Percentiles rank a stretch among this genome's conserved stretches.
Conservation (phyloP, 495 filamentous ascomycete genomes). For the Hypomontagnella submonticulosa region DNA sequence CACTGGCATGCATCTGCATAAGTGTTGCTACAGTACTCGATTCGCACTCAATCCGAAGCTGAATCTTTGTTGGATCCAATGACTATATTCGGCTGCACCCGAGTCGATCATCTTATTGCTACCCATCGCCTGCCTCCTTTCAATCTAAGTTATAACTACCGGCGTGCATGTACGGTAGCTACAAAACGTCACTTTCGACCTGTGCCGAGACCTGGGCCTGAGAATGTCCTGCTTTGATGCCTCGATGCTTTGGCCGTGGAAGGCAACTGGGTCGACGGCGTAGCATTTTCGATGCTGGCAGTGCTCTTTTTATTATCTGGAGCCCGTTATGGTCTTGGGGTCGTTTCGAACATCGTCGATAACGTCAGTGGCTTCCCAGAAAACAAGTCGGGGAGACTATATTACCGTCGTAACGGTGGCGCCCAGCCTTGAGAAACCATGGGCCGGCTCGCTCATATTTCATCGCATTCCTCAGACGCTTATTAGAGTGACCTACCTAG, state of each 20-base stretch:
- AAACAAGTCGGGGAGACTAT: slow-evolving; percentile 21
- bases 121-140: slow-evolving; percentile 32
- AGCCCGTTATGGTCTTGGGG: slow-evolving; percentile 9
- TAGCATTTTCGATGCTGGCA: slow-evolving; percentile 27
- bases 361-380: slow-evolving; percentile 40
- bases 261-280: slow-evolving; percentile 30
- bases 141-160: slow-evolving; percentile 41
- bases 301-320: slow-evolving; percentile 21
- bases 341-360: slow-evolving; percentile 27
- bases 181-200: slow-evolving; percentile 36
- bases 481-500: slow-evolving; percentile 18
- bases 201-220: slow-evolving; percentile 32
- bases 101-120: slow-evolving; percentile 44
- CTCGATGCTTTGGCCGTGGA: slow-evolving; percentile 11
- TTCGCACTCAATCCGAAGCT: slow-evolving; percentile 37
- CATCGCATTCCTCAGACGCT: slow-evolving; percentile 27
- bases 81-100: slow-evolving; percentile 44
- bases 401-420: slow-evolving; percentile 30
- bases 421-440: slow-evolving; percentile 23
- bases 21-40: slow-evolving; percentile 27
- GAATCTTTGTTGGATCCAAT: slow-evolving; percentile 37
- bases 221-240: slow-evolving; percentile 21
- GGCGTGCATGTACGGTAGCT: slow-evolving; percentile 36
- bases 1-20: slow-evolving; percentile 30
- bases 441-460: slow-evolving; percentile 29